Evolutionary conservation across 176 grass and related monocot species (phyloP).

Genomic region (Raddia distichophylla): DNA sequence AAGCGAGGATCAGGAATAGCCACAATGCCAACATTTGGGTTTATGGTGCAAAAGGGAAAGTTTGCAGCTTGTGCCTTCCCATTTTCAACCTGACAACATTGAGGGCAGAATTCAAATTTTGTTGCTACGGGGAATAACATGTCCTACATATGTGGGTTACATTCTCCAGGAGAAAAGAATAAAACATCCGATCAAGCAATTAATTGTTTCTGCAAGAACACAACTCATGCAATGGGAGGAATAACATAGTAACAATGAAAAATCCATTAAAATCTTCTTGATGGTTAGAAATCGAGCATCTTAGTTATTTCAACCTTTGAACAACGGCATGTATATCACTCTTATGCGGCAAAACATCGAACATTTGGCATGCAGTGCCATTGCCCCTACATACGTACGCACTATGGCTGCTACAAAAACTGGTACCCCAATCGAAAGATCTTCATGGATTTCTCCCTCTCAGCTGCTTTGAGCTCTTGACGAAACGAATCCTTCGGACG

Average conservation of each 20-base stretch:
- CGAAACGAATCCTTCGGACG: not conserved
- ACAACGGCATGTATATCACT: not conserved
- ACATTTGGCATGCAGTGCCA: slow-evolving; percentile 16
- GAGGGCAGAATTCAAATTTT: not conserved
- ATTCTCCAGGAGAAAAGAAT: not conserved
- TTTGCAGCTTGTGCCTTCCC: slow-evolving; percentile 97
- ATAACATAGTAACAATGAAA: not conserved
- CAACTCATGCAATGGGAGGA: not conserved
- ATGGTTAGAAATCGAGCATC: not conserved
- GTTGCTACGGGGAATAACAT: not conserved
- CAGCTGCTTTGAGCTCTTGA: not conserved
- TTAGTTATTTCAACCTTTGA: not conserved
- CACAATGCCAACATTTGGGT: slow-evolving; percentile 85
- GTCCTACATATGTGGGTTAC: not conserved
- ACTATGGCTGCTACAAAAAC: not conserved
- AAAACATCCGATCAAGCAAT: not conserved
- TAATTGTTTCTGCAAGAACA: not conserved
- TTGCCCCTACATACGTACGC: not conserved
- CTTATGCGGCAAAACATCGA: slow-evolving; percentile 49
- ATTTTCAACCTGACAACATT: slow-evolving; percentile 75
- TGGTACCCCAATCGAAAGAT: not conserved
- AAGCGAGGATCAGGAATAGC: slow-evolving; percentile 81
- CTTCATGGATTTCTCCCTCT: not conserved
- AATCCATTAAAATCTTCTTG: not conserved
- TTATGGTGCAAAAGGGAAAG: slow-evolving; percentile 96